Percentiles rank a stretch among this genome's conserved stretches.
Evolutionary conservation across 2,329 filamentous ascomycete species (phyloP).

Genomic region (Stenocarpella maydis): DNA sequence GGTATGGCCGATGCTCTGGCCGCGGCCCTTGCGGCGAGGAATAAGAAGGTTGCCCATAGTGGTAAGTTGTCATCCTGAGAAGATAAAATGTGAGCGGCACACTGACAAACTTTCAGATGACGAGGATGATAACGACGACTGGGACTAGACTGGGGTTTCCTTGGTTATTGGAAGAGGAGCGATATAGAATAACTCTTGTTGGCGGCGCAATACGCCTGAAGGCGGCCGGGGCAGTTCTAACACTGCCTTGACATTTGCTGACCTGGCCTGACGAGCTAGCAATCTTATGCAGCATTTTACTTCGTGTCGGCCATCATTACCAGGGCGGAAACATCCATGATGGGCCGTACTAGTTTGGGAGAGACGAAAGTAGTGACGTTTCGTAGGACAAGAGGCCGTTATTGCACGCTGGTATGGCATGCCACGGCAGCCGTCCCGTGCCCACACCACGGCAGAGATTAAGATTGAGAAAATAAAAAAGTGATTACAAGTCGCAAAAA

Average conservation of each 20-base stretch:
- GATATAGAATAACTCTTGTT: not conserved
- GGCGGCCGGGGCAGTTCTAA: not conserved
- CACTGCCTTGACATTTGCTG: not conserved
- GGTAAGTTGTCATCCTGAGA: constrained; percentile 68
- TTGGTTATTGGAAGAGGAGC: not conserved
- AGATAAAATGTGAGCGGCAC: not conserved
- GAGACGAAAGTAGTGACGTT: not conserved
- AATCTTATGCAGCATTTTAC: constrained; percentile 26
- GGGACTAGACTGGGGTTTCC: constrained; percentile 49
- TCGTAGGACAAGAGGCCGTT: not conserved
- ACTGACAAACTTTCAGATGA: constrained; percentile 65
- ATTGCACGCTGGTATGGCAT: not conserved
- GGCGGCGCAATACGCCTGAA: not conserved
- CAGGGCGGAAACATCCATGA: not conserved
- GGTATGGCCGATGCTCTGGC: constrained; percentile 85
- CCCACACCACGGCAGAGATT: not conserved
- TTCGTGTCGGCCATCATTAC: constrained; percentile 3
- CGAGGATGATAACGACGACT: constrained; percentile 79
- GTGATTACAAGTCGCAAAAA: not conserved
- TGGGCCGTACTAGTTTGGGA: constrained; percentile 3
- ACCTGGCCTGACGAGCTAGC: not conserved
- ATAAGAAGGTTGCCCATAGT: constrained; percentile 93
- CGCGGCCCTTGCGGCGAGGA: constrained; percentile 79
- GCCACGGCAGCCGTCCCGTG: not conserved
- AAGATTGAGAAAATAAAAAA: constrained; percentile 28